Base-by-base conservation (phyloP, 805 yeast genomes). In the Candida pseudoglaebosa region DNA sequence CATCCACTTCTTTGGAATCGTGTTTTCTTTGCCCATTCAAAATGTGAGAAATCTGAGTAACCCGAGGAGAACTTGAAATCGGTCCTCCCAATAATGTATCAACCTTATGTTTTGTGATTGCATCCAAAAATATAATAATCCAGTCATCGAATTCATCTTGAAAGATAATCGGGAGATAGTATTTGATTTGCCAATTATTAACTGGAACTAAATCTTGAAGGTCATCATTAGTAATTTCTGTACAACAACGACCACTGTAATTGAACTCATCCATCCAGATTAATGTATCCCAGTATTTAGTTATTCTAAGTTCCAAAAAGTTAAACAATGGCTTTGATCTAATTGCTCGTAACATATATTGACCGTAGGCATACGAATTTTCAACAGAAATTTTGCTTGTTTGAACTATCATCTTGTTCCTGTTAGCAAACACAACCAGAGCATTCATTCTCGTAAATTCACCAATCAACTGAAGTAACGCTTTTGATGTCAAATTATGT, bases 251-350 rank as follows among this genome's bases (percentile, higher is more conserved):
- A 5, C 99, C 99, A 31, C 95, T 84, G 59, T 72, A 89, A 54
- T 93, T 93, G 51, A 77, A 78, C 49, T 83, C 81, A 56, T 93
- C 96, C 95, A 91, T 85, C 98, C 97, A 95, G 2, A 93, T 65
- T 46, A 93, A 65, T n/a, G 83, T 53, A 57, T 93, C 97, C 99
- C 99, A 93, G 54, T 86, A 89, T 51, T 78, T 80, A 9, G 69
- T 73, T 30, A 91, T 82, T 15, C 67, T 63, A 46, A 93, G 61
- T 48, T 90, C 97, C 48, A 93, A 64, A 56, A 80, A 89, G 48
- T 82, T 79, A 65, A 93, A 93, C 47, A 89, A 61, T 0, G 95
- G 91, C 49, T 81, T 84, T 0, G 88, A 71, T 51, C 96, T 70
- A 2, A 87, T 78, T 1, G 95, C 80, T 47, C 84, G 82, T 19